Evolutionary conservation across 441 rosid species (phyloP).

Genomic region (Mallotus japonicus): DNA sequence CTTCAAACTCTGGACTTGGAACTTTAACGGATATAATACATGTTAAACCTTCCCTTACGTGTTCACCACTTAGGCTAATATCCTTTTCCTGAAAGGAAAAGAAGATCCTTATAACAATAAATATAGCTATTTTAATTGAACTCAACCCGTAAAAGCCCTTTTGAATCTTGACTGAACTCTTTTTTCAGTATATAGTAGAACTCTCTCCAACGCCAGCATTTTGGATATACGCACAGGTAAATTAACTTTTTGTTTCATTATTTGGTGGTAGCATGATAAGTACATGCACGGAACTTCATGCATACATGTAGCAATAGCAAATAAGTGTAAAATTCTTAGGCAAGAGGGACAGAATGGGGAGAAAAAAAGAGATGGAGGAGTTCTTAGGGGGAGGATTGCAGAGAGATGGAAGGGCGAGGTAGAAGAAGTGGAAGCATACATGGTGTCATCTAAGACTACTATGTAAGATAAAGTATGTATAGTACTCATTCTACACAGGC

Average conservation of each 20-base stretch:
- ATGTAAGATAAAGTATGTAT: neutral
- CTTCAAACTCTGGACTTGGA: conserved; percentile 98
- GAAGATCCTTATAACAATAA: conserved; percentile 13
- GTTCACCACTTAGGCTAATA: conserved; percentile 90
- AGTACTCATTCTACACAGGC: neutral
- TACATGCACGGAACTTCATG: neutral
- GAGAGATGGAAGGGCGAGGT: neutral
- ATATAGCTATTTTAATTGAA: conserved; percentile 8
- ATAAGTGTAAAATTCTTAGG: neutral
- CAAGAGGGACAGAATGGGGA: neutral
- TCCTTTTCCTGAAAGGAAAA: conserved; percentile 73
- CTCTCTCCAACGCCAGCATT: neutral
- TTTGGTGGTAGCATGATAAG: neutral
- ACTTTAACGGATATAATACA: conserved; percentile 93
- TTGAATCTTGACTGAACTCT: neutral
- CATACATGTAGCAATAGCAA: neutral
- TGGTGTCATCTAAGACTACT: neutral
- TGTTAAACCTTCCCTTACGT: conserved; percentile 97
- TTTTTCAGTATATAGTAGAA: neutral
- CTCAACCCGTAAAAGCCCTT: neutral
- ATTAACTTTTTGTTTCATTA: neutral
- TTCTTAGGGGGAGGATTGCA: neutral
- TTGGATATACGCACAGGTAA: neutral
- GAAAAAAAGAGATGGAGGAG: neutral
- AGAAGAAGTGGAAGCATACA: neutral